phyloP scores from a whole-genome alignment of 1,139 yeast genomes.

The Suhomyces bribrorum region DNA sequence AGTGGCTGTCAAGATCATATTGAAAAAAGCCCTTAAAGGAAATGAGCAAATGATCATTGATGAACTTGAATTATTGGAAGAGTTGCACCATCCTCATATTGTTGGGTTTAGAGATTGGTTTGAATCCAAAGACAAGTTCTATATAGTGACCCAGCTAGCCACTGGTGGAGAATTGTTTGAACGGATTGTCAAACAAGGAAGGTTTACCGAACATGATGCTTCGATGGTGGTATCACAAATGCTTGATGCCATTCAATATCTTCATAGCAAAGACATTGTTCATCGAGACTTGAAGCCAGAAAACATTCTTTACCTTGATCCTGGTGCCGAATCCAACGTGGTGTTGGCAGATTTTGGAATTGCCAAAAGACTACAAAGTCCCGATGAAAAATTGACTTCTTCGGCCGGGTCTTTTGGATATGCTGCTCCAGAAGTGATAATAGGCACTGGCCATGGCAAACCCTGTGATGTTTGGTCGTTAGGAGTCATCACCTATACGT shows the following conservation, averaged over 20 bases:
- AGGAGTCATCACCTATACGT: slow-evolving; percentile 88
- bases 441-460: slow-evolving; percentile 80
- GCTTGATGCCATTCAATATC: slow-evolving; percentile 69
- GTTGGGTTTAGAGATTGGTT: slow-evolving; percentile 87
- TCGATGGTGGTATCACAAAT: slow-evolving; percentile 67
- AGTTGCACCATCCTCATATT: slow-evolving; percentile 74
- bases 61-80: slow-evolving; percentile 68
- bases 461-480: slow-evolving; percentile 91
- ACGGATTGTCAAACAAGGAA: slow-evolving; percentile 71
- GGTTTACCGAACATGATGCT: slow-evolving; percentile 85
- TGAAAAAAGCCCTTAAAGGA: slow-evolving; percentile 79
- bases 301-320: slow-evolving; percentile 67
- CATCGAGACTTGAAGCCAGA: slow-evolving; percentile 94
- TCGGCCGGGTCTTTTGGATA: slow-evolving; percentile 93
- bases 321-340: slow-evolving; percentile 57
- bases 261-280: slow-evolving; percentile 74
- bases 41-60: slow-evolving; percentile 71
- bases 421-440: slow-evolving; percentile 89
- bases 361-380: slow-evolving; percentile 65
- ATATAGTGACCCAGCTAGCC: slow-evolving; percentile 76
- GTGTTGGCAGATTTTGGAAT: slow-evolving; percentile 94
- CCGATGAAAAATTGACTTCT: slow-evolving; percentile 66
- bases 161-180: slow-evolving; percentile 93
- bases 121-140: slow-evolving; percentile 77
- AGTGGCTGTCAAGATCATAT: slow-evolving; percentile 83